Base-by-base conservation (phyloP, 1,284 basidiomycete species). In the Ceratobasidium sp. region DNA sequence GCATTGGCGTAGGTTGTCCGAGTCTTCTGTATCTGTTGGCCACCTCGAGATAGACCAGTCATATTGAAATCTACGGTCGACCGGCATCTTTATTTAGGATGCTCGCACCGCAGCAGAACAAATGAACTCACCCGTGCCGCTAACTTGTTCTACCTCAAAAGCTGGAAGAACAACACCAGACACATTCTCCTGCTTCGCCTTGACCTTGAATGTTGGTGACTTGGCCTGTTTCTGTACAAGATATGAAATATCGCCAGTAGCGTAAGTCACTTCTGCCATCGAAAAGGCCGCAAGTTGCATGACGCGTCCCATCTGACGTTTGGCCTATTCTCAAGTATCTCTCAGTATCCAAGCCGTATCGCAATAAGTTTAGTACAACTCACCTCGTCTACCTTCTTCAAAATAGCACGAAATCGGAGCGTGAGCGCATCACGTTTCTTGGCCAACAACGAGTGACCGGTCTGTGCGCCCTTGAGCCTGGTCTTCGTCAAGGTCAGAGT, bases 281-380 rank as follows among this genome's bases (percentile, higher is more conserved):
- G 95, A 97, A 87, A 99, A 98, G 55, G 96, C 98, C 18, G 98
- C 98, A 63, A 98, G 86, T 82, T 99, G 98, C 90, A 99, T 98
- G 35, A 99, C 96, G 76, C 92, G 87, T 47, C 98, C 98, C 98
- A 99, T 99, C 85, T 98, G 96, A 74, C 96, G 90, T 83, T 99
- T 99, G 18, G 98, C 97, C 94, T 96, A 76, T 55, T 21, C 26
- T 30, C 43, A 35, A 57, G 64, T 35, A 11, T 21, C 32, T 28
- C n/a, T n/a, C n/a, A n/a, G n/a, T n/a, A n/a, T n/a, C n/a, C n/a
- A n/a, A n/a, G 46, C 62, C 44, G 49, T 47, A 32, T 41, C 57
- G 44, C 16, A 57, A 72, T n/a, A 44, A 38, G 44, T 21, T 55
- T 8, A 75, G 8, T 18, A 18, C 18, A 28, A 81, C 88, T 76